Evolutionary conservation across 2,329 filamentous ascomycete genomes (phyloP), one percentile per base, ranked within the genome.

Genomic region (Plenodomus tracheiphilus): DNA sequence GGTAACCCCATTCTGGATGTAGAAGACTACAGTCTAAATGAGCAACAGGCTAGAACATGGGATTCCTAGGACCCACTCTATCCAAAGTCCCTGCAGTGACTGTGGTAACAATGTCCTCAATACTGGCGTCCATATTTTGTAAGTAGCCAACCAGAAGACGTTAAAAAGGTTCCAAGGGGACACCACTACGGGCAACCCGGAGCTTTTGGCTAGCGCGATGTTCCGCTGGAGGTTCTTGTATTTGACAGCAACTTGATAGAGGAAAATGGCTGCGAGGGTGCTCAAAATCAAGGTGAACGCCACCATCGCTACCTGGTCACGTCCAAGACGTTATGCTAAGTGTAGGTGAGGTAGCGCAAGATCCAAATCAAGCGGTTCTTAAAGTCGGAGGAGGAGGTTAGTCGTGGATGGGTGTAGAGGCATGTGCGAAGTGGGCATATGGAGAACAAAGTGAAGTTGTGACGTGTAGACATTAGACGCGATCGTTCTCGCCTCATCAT

Each of bases 1-100:
- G 67, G 71, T 82, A 88, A 7, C 76, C 66, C 78, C 83, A 88
- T 59, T 88, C 82, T 2, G 80, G 80, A n/a, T 75, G 65, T 55
- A 87, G 63, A 56, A 81, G 71, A 37, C 82, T 84, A 54, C 41
- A 39, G 16, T 4, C 34, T 25, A 1, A 19, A 43, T 58, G 21
- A 51, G 49, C 42, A 40, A 19, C 16, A 35, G 16, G 20, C 21
- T 38, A 18, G 13, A 15, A 34, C n/a, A 30, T 35, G 32, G 34
- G 30, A n/a, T 16, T 32, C 11, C 11, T 19, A 21, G 30, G 32
- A 63, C 83, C 57, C 76, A 87, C 85, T 81, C 77, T 38, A 87
- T 66, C 80, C 85, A 85, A 43, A 75, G 61, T 46, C 83, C 75
- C 72, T 81, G 85, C 70, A 76, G 80, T 15, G 76, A 73, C 37